phyloP scores from a whole-genome alignment of 345 rosid genomes.

The Eucalyptus grandis region DNA sequence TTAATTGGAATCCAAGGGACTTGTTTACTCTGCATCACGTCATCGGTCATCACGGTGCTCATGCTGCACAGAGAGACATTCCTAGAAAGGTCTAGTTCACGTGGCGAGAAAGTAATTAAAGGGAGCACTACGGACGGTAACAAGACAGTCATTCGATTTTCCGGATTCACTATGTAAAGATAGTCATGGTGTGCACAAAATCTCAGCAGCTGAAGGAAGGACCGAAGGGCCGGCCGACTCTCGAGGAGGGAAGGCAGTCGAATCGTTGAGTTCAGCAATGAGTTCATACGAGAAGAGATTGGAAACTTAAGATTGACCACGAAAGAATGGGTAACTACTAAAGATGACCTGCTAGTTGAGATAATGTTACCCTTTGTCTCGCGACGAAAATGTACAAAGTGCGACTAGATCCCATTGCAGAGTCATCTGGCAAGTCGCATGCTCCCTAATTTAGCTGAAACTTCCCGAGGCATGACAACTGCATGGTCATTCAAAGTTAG shows the following conservation, averaged over 20 bases:
- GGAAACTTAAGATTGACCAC: not conserved
- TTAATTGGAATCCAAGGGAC: not conserved
- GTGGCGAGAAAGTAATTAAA: not conserved
- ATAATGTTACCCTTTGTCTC: not conserved
- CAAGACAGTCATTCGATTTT: not conserved
- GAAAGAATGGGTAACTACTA: not conserved
- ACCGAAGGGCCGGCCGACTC: not conserved
- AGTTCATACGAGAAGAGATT: not conserved
- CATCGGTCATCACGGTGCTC: not conserved
- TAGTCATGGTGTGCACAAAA: not conserved
- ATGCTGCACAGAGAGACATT: not conserved
- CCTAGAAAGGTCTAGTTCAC: not conserved
- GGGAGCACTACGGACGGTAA: not conserved
- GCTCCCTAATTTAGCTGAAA: constrained; percentile 6
- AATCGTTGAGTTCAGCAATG: not conserved
- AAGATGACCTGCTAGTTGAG: not conserved
- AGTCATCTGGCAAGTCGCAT: not conserved
- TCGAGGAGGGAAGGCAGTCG: not conserved
- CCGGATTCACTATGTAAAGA: not conserved
- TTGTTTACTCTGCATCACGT: not conserved
- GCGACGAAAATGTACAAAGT: not conserved
- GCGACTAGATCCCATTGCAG: not conserved
- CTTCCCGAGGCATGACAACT: constrained; percentile 41
- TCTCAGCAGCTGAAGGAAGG: not conserved
- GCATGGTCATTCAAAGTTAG: not conserved